These are phyloP conservation scores for Curvularia verruculosa DNA, from an alignment of 2,329 filamentous ascomycete genomes.

Conservation along the genomic window DNA sequence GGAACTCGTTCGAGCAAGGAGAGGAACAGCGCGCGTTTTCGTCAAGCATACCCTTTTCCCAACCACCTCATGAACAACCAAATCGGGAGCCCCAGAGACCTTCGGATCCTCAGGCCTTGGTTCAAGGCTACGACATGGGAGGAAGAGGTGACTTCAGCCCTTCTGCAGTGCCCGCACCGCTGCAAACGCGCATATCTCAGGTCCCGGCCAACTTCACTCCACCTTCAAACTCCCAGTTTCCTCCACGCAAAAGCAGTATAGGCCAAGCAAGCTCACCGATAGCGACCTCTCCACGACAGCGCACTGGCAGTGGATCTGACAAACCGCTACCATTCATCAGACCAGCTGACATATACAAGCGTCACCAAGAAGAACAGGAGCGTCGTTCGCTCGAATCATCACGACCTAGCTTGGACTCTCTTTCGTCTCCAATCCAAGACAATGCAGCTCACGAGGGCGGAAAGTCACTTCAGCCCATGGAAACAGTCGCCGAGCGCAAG, in stretches of 20 bases:
- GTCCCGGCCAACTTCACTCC: slow-evolving; percentile 41
- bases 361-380: slow-evolving; percentile 69
- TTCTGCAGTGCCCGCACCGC: slow-evolving; percentile 58
- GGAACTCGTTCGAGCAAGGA: slow-evolving; percentile 62
- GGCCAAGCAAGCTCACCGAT: slow-evolving; percentile 49
- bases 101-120: slow-evolving; percentile 38
- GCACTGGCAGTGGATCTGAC: slow-evolving; percentile 45
- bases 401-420: slow-evolving; percentile 63
- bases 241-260: slow-evolving; percentile 68
- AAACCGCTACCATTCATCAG: slow-evolving; percentile 70
- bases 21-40: slow-evolving; percentile 61
- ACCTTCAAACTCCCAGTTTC: slow-evolving; percentile 54
- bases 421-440: slow-evolving; percentile 38
- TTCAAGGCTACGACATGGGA: slow-evolving; percentile 44
- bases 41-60: slow-evolving; percentile 32
- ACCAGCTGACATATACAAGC: slow-evolving; percentile 78
- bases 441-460: slow-evolving; percentile 30
- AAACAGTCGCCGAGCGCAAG: slow-evolving; percentile 64
- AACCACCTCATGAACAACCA: slow-evolving; percentile 22
- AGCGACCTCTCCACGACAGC: slow-evolving; percentile 34
- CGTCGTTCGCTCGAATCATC: slow-evolving; percentile 63
- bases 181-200: slow-evolving; percentile 53
- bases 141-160: slow-evolving; percentile 59
- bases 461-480: slow-evolving; percentile 47
- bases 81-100: slow-evolving; percentile 25